phyloP scores from a whole-genome alignment of 73 alveolate species.

The Tetrahymena elliotti region DNA sequence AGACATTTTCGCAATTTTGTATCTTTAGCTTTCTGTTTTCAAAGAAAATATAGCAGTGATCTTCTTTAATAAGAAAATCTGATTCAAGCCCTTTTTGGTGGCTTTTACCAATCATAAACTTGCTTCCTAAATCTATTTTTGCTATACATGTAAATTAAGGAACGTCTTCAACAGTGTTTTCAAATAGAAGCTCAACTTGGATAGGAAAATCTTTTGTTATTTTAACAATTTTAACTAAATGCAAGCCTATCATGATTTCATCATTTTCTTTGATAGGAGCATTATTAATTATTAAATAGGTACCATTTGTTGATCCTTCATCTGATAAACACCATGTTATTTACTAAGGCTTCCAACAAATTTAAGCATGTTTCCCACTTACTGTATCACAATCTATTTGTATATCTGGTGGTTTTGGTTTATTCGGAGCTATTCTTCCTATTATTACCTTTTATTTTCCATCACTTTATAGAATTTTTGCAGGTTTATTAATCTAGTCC shows the following conservation, averaged over 20 bases:
- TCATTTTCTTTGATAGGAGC: neutral
- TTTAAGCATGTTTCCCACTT: neutral
- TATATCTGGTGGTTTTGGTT: neutral
- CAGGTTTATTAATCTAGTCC: neutral
- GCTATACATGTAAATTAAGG: neutral
- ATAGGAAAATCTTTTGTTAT: neutral
- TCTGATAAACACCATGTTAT: neutral
- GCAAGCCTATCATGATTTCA: neutral
- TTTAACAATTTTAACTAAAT: neutral
- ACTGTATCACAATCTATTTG: neutral
- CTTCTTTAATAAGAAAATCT: neutral
- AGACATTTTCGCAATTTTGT: neutral
- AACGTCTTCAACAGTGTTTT: neutral
- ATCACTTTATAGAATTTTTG: neutral
- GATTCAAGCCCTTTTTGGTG: neutral
- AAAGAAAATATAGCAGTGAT: neutral
- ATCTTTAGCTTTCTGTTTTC: neutral
- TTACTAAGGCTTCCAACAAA: neutral
- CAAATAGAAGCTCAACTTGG: neutral
- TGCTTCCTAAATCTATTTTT: neutral
- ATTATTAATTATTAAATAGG: neutral
- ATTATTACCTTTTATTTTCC: neutral
- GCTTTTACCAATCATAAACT: neutral
- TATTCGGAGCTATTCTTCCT: neutral
- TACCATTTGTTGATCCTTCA: neutral